Evolutionary conservation across 2,329 filamentous ascomycete genomes (phyloP), one percentile per base, ranked within the genome.

Genomic region (Fusarium drepaniforme): DNA sequence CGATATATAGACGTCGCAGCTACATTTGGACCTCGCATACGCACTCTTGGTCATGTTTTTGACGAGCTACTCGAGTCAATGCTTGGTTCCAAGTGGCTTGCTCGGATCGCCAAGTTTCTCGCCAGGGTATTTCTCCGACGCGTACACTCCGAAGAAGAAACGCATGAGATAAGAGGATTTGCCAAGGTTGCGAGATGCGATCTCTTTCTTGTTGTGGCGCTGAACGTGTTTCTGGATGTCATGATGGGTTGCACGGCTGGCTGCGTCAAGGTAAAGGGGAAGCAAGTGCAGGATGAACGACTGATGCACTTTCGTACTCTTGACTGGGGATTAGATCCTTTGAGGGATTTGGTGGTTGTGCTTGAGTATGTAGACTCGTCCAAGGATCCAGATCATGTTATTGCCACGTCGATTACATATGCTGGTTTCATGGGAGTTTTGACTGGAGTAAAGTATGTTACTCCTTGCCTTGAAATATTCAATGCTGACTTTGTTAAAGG

Each of bases 221-320:
- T 91, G 68, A 92, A 92, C 76, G 87, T 89, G 3, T 81, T 92
- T 3, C 84, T 92, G 1, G 91, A 93, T 78, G 81, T 88, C 8
- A 83, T 92, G 59, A 88, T 92, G 85, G 90, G 90, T 3, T 92
- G 91, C 78, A 92, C 90, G 0, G 90, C 89, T 70, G 89, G 89
- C 25, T 89, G 85, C 18, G 72, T 68, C 11, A 40, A 35, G 21
- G 72, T 70, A 18, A 30, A 61, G 51, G 51, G 51, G 18, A 56
- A 56, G 18, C 51, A 33, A 33, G 51, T 33, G 28, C 51, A 33
- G 12, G 51, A 56, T 49, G 57, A 30, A 37, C 59, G 82, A 40
- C 86, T 89, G 83, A 79, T 88, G 79, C 87, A 89, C 80, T 89
- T 89, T 70, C 82, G 88, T 21, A 88, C 86, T 74, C 53, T 70